Evolutionary conservation across 371 early-diverging fungal genomes (phyloP).

Genomic region (Nosema muscidifuracis): DNA sequence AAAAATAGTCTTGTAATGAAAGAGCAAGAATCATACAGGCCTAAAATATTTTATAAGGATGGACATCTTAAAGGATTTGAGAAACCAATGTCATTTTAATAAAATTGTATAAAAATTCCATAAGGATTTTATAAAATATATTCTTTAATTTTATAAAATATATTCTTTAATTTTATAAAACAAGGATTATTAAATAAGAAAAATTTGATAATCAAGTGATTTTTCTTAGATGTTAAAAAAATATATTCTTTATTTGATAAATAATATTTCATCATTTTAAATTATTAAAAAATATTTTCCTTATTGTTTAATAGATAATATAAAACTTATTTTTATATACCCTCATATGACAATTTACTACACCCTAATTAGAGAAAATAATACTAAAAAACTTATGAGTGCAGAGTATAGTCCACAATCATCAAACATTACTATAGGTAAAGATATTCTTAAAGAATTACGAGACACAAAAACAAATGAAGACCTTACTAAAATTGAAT

Average conservation of each 20-base stretch:
- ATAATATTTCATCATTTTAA: too few relatives aligned
- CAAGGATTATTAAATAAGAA: too few relatives aligned
- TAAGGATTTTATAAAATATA: constrained; percentile 8
- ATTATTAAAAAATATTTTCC: neutral
- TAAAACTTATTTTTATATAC: constrained; percentile 5
- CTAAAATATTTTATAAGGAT: constrained; percentile 54
- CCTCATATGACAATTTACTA: constrained; percentile 44
- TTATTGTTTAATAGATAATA: too few relatives aligned
- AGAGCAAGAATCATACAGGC: constrained; percentile 43
- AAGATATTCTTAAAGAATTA: constrained; percentile 43
- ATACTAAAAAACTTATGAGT: constrained; percentile 35
- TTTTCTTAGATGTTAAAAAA: too few relatives aligned
- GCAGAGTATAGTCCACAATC: constrained; percentile 40
- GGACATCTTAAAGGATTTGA: constrained; percentile 49
- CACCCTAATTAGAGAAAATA: constrained; percentile 41
- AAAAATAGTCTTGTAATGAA: constrained; percentile 66
- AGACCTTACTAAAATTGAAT: constrained; percentile 5
- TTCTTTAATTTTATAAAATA: too few relatives aligned
- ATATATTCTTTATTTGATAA: too few relatives aligned
- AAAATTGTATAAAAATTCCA: neutral
- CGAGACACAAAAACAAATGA: neutral
- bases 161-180: too few relatives aligned
- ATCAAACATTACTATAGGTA: constrained; percentile 6
- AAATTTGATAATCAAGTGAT: too few relatives aligned
- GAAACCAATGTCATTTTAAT: neutral